phyloP scores from a whole-genome alignment of 768 basidiomycete genomes.

The Psilocybe cyanescens region DNA sequence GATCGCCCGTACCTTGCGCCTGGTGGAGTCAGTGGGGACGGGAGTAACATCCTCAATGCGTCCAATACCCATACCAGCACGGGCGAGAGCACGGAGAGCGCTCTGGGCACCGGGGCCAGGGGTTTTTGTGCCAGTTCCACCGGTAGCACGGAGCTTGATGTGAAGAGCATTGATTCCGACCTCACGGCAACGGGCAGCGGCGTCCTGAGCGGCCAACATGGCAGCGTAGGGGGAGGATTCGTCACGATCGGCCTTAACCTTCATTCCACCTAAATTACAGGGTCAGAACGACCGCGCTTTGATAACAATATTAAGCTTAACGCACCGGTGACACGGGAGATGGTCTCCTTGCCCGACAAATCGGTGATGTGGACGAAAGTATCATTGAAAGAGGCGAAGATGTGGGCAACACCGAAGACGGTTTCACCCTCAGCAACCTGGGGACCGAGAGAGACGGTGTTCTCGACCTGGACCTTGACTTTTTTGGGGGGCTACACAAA shows the following conservation, averaged over 20 bases:
- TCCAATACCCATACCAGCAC: constrained; percentile 97
- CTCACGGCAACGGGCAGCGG: constrained; percentile 95
- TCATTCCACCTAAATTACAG: constrained; percentile 83
- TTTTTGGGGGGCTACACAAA: constrained; percentile 78
- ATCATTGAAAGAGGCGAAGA: constrained; percentile 99
- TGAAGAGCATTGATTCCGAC: constrained; percentile 98
- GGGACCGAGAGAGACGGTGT: constrained; percentile 90
- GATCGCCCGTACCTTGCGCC: constrained; percentile 78
- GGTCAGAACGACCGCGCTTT: background rate
- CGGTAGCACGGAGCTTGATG: constrained; percentile 98
- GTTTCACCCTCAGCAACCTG: constrained; percentile 96
- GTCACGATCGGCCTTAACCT: constrained; percentile 99
- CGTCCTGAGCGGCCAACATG: constrained; percentile 98
- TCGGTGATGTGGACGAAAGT: constrained; percentile 99
- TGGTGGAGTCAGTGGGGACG: constrained; percentile 94
- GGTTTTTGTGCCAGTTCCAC: constrained; percentile 98
- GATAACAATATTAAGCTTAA: constrained; percentile 9
- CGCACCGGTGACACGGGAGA: constrained; percentile 95
- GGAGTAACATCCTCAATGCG: constrained; percentile 99
- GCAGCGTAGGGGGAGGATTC: constrained; percentile 98
- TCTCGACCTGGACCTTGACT: constrained; percentile 78
- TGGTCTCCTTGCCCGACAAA: constrained; percentile 98
- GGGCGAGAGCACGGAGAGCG: constrained; percentile 96
- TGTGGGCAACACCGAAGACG: constrained; percentile 98
- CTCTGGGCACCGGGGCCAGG: constrained; percentile 99